phyloP scores from a whole-genome alignment of 1,284 basidiomycete genomes.

The Leccinum insolens region DNA sequence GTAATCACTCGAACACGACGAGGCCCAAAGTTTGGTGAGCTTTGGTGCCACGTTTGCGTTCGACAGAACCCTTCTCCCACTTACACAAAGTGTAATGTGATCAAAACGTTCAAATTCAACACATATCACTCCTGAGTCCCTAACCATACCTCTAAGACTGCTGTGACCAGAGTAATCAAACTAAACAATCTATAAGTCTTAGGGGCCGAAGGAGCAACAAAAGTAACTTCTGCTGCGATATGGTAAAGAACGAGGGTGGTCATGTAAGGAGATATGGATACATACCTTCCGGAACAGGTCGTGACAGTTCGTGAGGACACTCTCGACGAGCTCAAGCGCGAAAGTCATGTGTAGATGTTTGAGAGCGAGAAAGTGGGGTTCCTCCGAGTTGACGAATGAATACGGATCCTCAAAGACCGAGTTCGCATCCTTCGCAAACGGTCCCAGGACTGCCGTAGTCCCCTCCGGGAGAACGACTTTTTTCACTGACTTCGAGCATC shows the following conservation, averaged over 20 bases:
- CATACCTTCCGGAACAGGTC: constrained; percentile 77
- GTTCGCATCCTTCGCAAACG: constrained; percentile 86
- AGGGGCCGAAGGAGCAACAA: constrained; percentile 64
- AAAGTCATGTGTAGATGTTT: constrained; percentile 92
- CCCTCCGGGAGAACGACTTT: constrained; percentile 67
- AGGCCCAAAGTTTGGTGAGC: too few relatives aligned
- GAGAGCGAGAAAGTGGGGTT: constrained; percentile 82
- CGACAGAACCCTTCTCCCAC: too few relatives aligned
- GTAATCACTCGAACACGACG: too few relatives aligned
- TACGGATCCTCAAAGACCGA: constrained; percentile 87
- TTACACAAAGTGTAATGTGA: too few relatives aligned
- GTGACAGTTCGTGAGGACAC: constrained; percentile 94
- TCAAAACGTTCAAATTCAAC: too few relatives aligned
- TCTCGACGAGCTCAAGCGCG: constrained; percentile 94
- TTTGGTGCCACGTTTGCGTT: too few relatives aligned
- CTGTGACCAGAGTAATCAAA: too few relatives aligned
- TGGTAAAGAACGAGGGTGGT: constrained; percentile 5
- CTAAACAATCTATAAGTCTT: too few relatives aligned
- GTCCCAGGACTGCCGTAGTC: constrained; percentile 62
- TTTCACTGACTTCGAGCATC: constrained; percentile 61
- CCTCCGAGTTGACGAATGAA: constrained; percentile 83
- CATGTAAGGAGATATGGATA: neutral
- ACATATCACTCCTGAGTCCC: too few relatives aligned
- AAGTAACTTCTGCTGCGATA: constrained; percentile 74
- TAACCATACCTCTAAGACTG: too few relatives aligned